These are phyloP conservation scores for Penicillium sclerotiorum DNA, from an alignment of 2,329 filamentous ascomycete genomes.

Conservation along the genomic window DNA sequence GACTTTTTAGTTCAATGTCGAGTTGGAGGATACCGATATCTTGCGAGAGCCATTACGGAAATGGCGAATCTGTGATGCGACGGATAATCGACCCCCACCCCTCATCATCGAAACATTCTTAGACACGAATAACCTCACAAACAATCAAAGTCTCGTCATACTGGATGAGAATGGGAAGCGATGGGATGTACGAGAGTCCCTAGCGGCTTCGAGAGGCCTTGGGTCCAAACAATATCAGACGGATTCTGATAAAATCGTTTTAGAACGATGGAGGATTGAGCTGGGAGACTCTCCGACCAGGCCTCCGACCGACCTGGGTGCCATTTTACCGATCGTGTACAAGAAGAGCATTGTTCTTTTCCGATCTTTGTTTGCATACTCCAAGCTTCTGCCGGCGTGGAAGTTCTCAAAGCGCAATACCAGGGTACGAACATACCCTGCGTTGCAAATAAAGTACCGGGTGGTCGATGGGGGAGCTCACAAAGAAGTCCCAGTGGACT, in stretches of 20 bases:
- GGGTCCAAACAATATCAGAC: constrained; percentile 48
- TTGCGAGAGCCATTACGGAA: constrained; percentile 77
- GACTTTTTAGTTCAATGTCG: constrained; percentile 82
- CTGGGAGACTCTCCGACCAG: constrained; percentile 64
- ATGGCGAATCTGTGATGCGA: constrained; percentile 80
- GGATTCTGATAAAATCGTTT: constrained; percentile 69
- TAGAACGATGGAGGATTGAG: constrained; percentile 90
- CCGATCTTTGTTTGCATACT: constrained; percentile 79
- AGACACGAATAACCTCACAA: constrained; percentile 75
- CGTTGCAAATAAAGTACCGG: constrained; percentile 76
- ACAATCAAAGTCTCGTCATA: constrained; percentile 83
- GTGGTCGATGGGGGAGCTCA: constrained; percentile 66
- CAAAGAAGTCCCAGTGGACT: constrained; percentile 62
- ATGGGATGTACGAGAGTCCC: constrained; percentile 86
- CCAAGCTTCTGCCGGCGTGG: constrained; percentile 82
- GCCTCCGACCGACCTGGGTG: constrained; percentile 58
- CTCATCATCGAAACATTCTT: constrained; percentile 90
- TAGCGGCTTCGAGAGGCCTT: constrained; percentile 63
- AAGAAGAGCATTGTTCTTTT: constrained; percentile 97
- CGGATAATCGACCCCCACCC: constrained; percentile 75
- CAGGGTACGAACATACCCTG: constrained; percentile 66
- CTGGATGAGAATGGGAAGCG: constrained; percentile 87
- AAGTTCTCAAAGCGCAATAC: constrained; percentile 76
- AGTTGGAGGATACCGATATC: constrained; percentile 88
- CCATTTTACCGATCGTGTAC: constrained; percentile 82